These are phyloP conservation scores for Taphrina populina DNA, from an alignment of 1,139 yeast genomes.

Conservation along the genomic window DNA sequence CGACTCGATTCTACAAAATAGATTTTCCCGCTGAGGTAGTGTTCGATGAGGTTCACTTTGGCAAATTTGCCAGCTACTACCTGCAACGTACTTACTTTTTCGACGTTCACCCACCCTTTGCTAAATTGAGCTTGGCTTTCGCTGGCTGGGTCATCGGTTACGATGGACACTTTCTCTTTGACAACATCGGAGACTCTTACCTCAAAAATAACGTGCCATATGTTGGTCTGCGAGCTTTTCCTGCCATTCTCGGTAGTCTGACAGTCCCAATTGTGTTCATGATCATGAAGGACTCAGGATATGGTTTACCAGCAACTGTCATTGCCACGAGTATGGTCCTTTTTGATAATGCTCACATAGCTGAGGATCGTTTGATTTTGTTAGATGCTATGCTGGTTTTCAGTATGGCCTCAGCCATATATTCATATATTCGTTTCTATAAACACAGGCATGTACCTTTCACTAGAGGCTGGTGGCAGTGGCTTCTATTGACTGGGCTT, in stretches of 20 bases:
- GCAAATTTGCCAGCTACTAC: slow-evolving; percentile 74
- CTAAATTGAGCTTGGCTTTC: slow-evolving; percentile 84
- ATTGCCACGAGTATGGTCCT: slow-evolving; percentile 79
- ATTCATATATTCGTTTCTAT: slow-evolving; percentile 73
- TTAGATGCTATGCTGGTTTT: slow-evolving; percentile 86
- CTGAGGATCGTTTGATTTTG: slow-evolving; percentile 84
- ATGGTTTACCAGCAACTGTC: slow-evolving; percentile 72
- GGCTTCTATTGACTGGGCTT: slow-evolving; percentile 82
- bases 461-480: slow-evolving; percentile 72
- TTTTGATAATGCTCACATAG: slow-evolving; percentile 87
- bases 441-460: slow-evolving; percentile 70
- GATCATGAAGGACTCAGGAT: slow-evolving; percentile 80
- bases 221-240: slow-evolving; percentile 75
- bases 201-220: slow-evolving; percentile 77
- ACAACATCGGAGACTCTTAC: slow-evolving; percentile 83
- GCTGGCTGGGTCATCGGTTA: slow-evolving; percentile 89
- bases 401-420: slow-evolving; percentile 75
- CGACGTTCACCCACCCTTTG: slow-evolving; percentile 97
- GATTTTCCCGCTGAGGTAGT: slow-evolving; percentile 83
- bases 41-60: slow-evolving; percentile 97
- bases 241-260: slow-evolving; percentile 77
- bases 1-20: slow-evolving; percentile 68
- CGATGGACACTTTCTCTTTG: slow-evolving; percentile 86
- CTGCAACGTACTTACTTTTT: slow-evolving; percentile 81
- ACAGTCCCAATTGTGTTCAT: slow-evolving; percentile 80